These are phyloP conservation scores for Eutrema salsugineum DNA, from an alignment of 441 rosid species.

Conservation along the genomic window DNA sequence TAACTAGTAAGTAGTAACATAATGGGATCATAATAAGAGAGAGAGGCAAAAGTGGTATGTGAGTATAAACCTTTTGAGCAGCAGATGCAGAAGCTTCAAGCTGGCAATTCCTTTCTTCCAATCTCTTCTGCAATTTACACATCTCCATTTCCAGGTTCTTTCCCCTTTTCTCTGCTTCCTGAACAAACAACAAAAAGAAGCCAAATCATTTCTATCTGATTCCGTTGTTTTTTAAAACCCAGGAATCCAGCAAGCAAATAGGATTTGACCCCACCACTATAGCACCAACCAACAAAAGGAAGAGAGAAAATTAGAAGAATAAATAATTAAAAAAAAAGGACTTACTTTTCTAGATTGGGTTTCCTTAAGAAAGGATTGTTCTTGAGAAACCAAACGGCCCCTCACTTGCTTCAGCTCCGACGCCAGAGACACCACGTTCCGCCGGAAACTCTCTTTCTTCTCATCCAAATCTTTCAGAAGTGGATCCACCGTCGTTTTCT, in stretches of 20 bases:
- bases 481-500: conserved; percentile 49
- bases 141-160: conserved; percentile 64
- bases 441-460: conserved; percentile 83
- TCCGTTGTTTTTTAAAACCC: neutral
- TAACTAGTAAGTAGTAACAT: too few species aligned
- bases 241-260: neutral
- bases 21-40: neutral
- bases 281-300: conserved; percentile 2
- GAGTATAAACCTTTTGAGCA: conserved; percentile 50
- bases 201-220: conserved; percentile 2
- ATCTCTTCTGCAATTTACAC: conserved; percentile 47
- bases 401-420: conserved; percentile 81
- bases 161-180: conserved; percentile 82
- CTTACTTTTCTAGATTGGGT: conserved; percentile 64
- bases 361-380: conserved; percentile 73
- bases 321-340: neutral
- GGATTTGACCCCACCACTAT: conserved; percentile 31
- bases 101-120: conserved; percentile 63
- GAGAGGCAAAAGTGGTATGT: neutral
- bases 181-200: neutral
- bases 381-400: conserved; percentile 73
- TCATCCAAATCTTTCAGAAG: conserved; percentile 83
- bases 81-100: conserved; percentile 67
- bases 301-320: neutral
- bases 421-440: conserved; percentile 85